Evolutionary conservation across 768 basidiomycete species (phyloP).

Genomic region (Macrolepiota fuliginosa): DNA sequence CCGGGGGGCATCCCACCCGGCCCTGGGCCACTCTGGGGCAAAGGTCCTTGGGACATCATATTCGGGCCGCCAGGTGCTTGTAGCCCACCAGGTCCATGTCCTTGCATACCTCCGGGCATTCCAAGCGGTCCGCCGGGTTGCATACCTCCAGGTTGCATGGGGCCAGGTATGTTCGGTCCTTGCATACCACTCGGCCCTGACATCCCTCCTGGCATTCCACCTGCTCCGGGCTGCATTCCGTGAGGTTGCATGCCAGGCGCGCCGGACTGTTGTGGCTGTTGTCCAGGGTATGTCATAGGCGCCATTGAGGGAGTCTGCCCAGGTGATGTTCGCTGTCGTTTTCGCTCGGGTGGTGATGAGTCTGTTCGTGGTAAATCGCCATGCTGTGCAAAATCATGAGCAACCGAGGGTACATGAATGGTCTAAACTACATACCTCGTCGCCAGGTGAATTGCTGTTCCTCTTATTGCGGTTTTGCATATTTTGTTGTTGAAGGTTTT

Average conservation of each 20-base stretch:
- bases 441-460: constrained; percentile 60
- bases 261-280: constrained; percentile 16
- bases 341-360: constrained; percentile 55
- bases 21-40: constrained; percentile 4
- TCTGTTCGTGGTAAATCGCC: constrained; percentile 47
- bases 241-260: constrained; percentile 12
- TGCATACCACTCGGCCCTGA: constrained; percentile 10
- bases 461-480: constrained; percentile 35
- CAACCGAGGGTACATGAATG: constrained; percentile 2
- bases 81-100: constrained; percentile 7
- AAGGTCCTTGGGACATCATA: constrained; percentile 4
- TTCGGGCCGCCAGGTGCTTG: constrained; percentile 2
- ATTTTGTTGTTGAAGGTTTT: constrained; percentile 20
- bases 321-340: constrained; percentile 52
- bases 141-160: constrained; percentile 10
- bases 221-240: constrained; percentile 9
- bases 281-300: constrained; percentile 30
- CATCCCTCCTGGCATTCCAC: constrained; percentile 8
- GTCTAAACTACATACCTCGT: constrained; percentile 41
- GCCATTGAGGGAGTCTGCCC: constrained; percentile 36
- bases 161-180: constrained; percentile 3
- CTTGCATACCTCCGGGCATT: constrained; percentile 9
- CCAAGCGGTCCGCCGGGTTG: constrained; percentile 8
- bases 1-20: constrained; percentile 4
- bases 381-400: constrained; percentile 30